Conservation (phyloP, 306 rosid species). For the Notholithocarpus densiflorus region DNA sequence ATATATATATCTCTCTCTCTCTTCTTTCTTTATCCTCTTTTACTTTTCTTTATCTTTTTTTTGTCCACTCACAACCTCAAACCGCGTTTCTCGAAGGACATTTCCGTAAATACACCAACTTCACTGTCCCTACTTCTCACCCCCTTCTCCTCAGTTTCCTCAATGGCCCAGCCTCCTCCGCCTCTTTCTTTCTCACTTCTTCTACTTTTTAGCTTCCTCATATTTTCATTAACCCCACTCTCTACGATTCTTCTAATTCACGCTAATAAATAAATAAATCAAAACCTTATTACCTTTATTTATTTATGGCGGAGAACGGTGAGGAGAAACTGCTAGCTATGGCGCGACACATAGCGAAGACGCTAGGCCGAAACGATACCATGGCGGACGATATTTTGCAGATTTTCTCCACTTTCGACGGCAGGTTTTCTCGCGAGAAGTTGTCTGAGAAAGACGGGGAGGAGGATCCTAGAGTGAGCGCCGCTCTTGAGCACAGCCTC, state of each 20-base stretch:
- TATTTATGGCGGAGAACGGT: constrained; percentile 80
- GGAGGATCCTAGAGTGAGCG: constrained; percentile 45
- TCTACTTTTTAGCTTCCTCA: too few species aligned
- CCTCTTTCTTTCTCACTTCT: too few species aligned
- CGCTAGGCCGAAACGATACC: constrained; percentile 66
- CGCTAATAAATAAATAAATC: not conserved
- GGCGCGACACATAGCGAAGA: constrained; percentile 95
- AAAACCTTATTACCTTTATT: not conserved
- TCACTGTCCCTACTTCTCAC: not conserved
- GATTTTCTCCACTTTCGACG: constrained; percentile 87
- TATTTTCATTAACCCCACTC: not conserved
- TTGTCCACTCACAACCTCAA: constrained; percentile 17
- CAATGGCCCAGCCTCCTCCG: not conserved
- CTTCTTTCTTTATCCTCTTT: not conserved
- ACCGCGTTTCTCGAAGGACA: constrained; percentile 50
- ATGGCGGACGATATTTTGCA: constrained; percentile 92
- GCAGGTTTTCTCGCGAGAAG: constrained; percentile 86
- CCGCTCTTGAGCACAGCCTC: constrained; percentile 59
- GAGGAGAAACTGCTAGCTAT: constrained; percentile 86
- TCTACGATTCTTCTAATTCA: not conserved
- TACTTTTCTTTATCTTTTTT: not conserved
- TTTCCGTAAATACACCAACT: constrained; percentile 2
- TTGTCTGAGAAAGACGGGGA: constrained; percentile 49
- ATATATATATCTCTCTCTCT: too few species aligned
- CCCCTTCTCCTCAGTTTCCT: not conserved